Conservation (phyloP, 768 basidiomycete genomes). For the Rhodosporidiobolus sp. region DNA sequence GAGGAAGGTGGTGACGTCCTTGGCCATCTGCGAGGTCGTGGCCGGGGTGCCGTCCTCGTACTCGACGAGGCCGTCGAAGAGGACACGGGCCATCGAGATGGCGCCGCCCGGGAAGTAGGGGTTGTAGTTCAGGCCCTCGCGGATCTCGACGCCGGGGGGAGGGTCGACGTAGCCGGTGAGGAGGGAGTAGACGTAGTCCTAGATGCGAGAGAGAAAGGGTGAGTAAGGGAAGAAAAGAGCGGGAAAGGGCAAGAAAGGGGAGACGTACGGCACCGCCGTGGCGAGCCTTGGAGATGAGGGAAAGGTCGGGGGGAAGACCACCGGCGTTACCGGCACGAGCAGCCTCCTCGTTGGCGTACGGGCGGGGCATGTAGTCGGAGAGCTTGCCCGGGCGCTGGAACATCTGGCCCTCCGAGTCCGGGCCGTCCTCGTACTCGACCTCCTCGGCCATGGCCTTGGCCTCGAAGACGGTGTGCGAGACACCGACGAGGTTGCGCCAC, state of each 20-base stretch:
- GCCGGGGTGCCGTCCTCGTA: conserved; percentile 96
- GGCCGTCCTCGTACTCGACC: conserved; percentile 93
- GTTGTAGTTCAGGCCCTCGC: conserved; percentile 97
- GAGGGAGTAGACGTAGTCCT: conserved; percentile 97
- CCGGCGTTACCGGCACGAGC: conserved; percentile 90
- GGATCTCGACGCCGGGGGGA: conserved; percentile 88
- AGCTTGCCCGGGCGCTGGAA: conserved; percentile 98
- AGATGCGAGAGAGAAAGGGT: not conserved
- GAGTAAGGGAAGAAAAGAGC: not conserved
- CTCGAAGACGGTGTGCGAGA: conserved; percentile 92
- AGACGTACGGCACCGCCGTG: conserved; percentile 74
- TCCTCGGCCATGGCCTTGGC: conserved; percentile 89
- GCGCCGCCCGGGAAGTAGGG: conserved; percentile 99
- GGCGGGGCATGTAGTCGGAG: conserved; percentile 89
- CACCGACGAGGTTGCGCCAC: conserved; percentile 98
- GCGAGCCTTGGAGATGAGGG: conserved; percentile 94
- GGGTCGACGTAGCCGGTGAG: conserved; percentile 96
- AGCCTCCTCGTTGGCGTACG: conserved; percentile 97
- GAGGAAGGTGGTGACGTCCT: conserved; percentile 66
- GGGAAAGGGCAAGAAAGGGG: not conserved
- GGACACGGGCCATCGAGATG: conserved; percentile 94
- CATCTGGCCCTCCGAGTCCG: conserved; percentile 92
- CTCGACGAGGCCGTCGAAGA: conserved; percentile 94
- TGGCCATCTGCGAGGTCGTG: conserved; percentile 97
- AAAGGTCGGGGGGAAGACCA: conserved; percentile 94